Conservation (phyloP, 2,329 filamentous ascomycete species). For the Purpureocillium takamizusanense region DNA sequence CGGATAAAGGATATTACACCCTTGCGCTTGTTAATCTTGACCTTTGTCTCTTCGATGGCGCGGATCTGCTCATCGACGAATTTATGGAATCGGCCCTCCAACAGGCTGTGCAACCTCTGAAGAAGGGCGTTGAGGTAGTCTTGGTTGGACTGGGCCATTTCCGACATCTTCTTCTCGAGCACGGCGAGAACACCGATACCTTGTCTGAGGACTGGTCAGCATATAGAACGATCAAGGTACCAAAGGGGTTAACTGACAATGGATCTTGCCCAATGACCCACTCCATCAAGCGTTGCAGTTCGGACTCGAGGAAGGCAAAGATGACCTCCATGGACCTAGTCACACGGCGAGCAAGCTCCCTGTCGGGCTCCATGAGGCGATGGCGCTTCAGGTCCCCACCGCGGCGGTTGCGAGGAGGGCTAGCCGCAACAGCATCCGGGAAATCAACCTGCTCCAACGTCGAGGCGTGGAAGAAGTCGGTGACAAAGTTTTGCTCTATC, state of each 20-base stretch:
- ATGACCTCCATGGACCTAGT: conserved; percentile 84
- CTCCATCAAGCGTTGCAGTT: conserved; percentile 71
- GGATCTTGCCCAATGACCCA: conserved; percentile 77
- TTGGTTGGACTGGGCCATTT: conserved; percentile 83
- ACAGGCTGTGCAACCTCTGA: conserved; percentile 66
- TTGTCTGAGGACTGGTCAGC: conserved; percentile 47
- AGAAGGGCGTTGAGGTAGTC: conserved; percentile 77
- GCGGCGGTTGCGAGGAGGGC: conserved; percentile 56
- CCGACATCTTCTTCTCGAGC: conserved; percentile 68
- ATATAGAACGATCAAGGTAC: neutral
- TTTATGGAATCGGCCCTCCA: conserved; percentile 70
- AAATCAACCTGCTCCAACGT: conserved; percentile 77
- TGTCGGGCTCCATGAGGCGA: conserved; percentile 80
- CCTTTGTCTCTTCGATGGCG: conserved; percentile 94
- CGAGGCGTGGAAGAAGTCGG: conserved; percentile 95
- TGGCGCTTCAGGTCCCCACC: conserved; percentile 65
- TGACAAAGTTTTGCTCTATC: conserved; percentile 92
- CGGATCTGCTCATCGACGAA: conserved; percentile 94
- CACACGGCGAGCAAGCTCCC: conserved; percentile 74
- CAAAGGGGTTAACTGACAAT: conserved; percentile 49
- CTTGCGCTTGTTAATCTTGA: conserved; percentile 98
- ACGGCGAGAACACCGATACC: conserved; percentile 78
- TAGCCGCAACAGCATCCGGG: conserved; percentile 63
- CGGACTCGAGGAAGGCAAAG: conserved; percentile 71
- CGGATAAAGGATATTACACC: conserved; percentile 94